Conservation (phyloP, 192 early-diverging fungal genomes). For the Coemansia nantahalensis region DNA sequence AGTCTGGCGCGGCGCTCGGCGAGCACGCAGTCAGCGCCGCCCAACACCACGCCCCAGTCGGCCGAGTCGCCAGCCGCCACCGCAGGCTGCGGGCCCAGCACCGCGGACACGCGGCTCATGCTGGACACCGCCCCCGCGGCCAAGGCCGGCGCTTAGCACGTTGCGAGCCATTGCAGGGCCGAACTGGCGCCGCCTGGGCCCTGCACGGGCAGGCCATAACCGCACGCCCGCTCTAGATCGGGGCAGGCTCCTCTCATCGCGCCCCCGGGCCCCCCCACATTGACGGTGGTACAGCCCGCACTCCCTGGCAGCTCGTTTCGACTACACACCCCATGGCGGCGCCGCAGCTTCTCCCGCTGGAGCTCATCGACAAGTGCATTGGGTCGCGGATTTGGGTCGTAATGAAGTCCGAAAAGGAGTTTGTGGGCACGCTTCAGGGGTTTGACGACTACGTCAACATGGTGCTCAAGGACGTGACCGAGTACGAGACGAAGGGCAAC, state of each 20-base stretch:
- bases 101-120: conserved; percentile 3
- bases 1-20: conserved; percentile 37
- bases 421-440: conserved; percentile 91
- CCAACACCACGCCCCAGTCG: not conserved
- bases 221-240: too few relatives aligned
- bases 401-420: conserved; percentile 98
- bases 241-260: too few relatives aligned
- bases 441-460: conserved; percentile 99
- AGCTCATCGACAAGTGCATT: conserved; percentile 98
- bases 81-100: not conserved
- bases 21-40: conserved; percentile 21
- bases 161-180: too few relatives aligned
- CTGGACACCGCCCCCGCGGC: not conserved
- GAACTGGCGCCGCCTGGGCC: too few relatives aligned
- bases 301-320: not conserved
- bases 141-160: not conserved
- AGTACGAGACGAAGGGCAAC: conserved; percentile 74
- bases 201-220: too few relatives aligned
- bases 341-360: conserved; percentile 54
- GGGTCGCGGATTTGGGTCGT: conserved; percentile 96
- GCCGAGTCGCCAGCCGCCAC: not conserved
- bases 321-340: conserved; percentile 24
- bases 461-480: conserved; percentile 96
- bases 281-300: too few relatives aligned
- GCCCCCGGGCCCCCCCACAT: too few relatives aligned